Percentiles rank a stretch among this genome's conserved stretches.
These are phyloP conservation scores for Suillus occidentalis DNA, from an alignment of 768 basidiomycete genomes.

Conservation along the genomic window DNA sequence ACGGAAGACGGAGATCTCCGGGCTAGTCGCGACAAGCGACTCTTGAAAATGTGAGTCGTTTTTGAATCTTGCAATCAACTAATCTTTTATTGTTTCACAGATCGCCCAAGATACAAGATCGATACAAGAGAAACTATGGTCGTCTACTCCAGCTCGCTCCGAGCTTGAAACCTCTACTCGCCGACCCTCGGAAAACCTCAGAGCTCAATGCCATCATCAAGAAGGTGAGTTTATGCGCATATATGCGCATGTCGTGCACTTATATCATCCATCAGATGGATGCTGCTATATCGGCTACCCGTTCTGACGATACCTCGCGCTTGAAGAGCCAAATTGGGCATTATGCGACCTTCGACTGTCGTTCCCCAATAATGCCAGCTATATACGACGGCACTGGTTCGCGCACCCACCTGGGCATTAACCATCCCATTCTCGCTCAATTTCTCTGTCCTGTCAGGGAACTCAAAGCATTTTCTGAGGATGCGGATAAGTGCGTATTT, in stretches of 20 bases:
- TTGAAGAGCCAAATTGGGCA: not conserved
- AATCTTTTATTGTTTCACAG: not conserved
- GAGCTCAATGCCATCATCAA: not conserved
- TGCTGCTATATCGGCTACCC: not conserved
- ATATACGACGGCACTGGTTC: not conserved
- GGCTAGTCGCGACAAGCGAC: not conserved
- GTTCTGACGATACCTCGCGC: not conserved
- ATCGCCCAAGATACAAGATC: not conserved
- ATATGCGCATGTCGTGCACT: not conserved
- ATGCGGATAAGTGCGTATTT: no score
- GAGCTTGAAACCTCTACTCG: not conserved
- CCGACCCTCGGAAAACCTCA: not conserved
- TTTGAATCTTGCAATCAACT: not conserved
- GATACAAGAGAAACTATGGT: not conserved
- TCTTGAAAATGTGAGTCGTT: not conserved
- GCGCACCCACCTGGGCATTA: constrained; percentile 4
- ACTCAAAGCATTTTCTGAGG: no score
- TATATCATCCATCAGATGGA: not conserved
- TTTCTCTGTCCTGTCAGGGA: not conserved
- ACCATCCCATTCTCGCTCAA: not conserved
- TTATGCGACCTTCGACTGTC: constrained; percentile 2
- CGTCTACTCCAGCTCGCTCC: not conserved
- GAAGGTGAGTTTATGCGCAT: constrained; percentile 2
- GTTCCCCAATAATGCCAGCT: not conserved
- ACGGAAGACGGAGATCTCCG: not conserved